Evolutionary conservation across 2,329 filamentous ascomycete genomes (phyloP).

Genomic region (Calycina marina): DNA sequence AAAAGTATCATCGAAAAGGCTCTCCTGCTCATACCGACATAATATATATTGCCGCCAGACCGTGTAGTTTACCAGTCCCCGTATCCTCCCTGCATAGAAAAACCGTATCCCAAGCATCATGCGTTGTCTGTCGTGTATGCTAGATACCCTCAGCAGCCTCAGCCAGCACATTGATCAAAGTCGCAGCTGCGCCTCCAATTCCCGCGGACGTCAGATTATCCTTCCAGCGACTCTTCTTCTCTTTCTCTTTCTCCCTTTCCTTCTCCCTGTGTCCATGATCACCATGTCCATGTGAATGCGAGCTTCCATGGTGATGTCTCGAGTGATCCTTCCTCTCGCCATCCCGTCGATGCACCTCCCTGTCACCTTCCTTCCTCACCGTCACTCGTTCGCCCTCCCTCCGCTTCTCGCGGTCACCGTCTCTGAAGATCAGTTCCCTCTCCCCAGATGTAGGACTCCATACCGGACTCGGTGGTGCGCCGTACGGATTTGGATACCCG

Average conservation of each 20-base stretch:
- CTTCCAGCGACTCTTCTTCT: conserved; percentile 27
- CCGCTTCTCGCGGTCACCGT: background rate
- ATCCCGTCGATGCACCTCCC: conserved; percentile 24
- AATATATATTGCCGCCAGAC: no score
- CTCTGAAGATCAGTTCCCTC: background rate
- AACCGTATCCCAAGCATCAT: no score
- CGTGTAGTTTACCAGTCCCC: no score
- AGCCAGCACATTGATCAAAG: conserved; percentile 40
- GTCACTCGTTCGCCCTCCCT: background rate
- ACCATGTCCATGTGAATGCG: conserved; percentile 17
- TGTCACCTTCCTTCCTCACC: no score
- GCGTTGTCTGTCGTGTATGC: no score
- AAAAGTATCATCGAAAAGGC: no score
- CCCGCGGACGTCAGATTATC: conserved; percentile 41
- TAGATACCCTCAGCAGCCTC: conserved; percentile 37
- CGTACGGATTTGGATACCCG: conserved; percentile 16
- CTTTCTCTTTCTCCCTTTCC: conserved; percentile 5
- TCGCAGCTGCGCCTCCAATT: conserved; percentile 45
- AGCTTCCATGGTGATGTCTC: no score
- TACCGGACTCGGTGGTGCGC: conserved; percentile 9
- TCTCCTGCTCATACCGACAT: no score
- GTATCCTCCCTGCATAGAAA: no score
- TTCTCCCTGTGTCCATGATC: conserved; percentile 4
- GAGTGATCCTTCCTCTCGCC: conserved; percentile 6
- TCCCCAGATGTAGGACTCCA: background rate